Evolutionary conservation across 805 yeast genomes (phyloP).

Genomic region (Hanseniaspora occidentalis): DNA sequence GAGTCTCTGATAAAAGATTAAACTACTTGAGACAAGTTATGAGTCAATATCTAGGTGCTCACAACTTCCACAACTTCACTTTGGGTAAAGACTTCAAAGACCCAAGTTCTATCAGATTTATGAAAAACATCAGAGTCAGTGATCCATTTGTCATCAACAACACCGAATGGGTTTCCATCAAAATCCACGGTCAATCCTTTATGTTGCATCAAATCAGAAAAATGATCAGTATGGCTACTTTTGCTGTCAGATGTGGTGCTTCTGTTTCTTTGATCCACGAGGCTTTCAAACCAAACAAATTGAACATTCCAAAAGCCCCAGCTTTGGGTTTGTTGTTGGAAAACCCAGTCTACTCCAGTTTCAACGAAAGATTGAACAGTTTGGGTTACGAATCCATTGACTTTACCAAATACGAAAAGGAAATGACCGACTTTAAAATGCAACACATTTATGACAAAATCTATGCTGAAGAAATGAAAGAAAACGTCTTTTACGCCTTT

Average conservation of each 20-base stretch:
- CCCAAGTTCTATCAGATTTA: slow-evolving; percentile 71
- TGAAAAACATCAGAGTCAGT: slow-evolving; percentile 66
- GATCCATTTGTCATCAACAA: slow-evolving; percentile 88
- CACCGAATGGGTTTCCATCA: slow-evolving; percentile 92
- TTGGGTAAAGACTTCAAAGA: slow-evolving; percentile 73
- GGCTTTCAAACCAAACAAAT: slow-evolving; percentile 60
- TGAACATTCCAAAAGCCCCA: slow-evolving; percentile 95
- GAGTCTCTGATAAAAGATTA: slow-evolving; percentile 53
- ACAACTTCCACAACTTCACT: slow-evolving; percentile 85
- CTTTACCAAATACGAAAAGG: slow-evolving; percentile 49
- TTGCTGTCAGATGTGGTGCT: slow-evolving; percentile 76
- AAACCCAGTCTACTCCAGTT: slow-evolving; percentile 82
- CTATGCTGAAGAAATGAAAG: slow-evolving; percentile 78
- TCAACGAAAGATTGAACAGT: slow-evolving; percentile 55
- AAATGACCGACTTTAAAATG: slow-evolving; percentile 79
- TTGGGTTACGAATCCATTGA: slow-evolving; percentile 69
- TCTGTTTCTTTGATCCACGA: slow-evolving; percentile 65
- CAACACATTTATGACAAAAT: slow-evolving; percentile 85
- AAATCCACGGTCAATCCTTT: slow-evolving; percentile 95
- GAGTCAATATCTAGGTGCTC: slow-evolving; percentile 69
- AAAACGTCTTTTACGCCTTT: slow-evolving; percentile 81
- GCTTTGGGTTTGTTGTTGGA: slow-evolving; percentile 86
- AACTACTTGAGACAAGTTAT: slow-evolving; percentile 54
- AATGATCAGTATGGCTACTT: slow-evolving; percentile 91
- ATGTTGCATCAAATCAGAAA: slow-evolving; percentile 97